Conservation (phyloP, 2,329 filamentous ascomycete genomes). For the Monilinia fructicola region DNA sequence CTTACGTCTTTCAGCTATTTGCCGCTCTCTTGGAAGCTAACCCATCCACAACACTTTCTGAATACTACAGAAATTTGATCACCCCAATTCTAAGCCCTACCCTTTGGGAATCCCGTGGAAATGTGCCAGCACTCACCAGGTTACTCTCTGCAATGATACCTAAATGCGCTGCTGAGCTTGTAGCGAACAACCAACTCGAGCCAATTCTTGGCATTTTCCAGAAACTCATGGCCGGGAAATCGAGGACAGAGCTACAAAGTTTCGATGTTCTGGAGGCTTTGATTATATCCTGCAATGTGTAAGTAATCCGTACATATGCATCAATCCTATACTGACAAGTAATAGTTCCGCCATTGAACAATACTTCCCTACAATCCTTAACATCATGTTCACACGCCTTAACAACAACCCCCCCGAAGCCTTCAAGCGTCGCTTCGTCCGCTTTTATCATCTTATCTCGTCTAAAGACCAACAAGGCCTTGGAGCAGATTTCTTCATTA, state of each 20-base stretch:
- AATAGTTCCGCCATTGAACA: constrained; percentile 60
- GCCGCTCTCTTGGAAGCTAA: constrained; percentile 87
- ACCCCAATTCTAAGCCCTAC: constrained; percentile 74
- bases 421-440: constrained; percentile 82
- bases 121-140: constrained; percentile 85
- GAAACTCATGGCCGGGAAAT: constrained; percentile 67
- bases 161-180: constrained; percentile 69
- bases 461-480: constrained; percentile 70
- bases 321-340: constrained; percentile 33
- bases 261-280: constrained; percentile 89
- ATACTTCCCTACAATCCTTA: constrained; percentile 61
- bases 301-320: constrained; percentile 44
- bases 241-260: constrained; percentile 70
- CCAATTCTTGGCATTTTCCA: constrained; percentile 95
- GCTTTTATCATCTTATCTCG: constrained; percentile 91
- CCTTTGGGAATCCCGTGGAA: constrained; percentile 90
- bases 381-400: constrained; percentile 73
- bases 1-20: constrained; percentile 94
- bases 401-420: constrained; percentile 67
- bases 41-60: constrained; percentile 72
- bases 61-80: constrained; percentile 78
- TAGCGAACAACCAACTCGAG: constrained; percentile 78
- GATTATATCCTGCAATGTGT: constrained; percentile 69
- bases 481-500: constrained; percentile 89
- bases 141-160: constrained; percentile 82